phyloP scores from a whole-genome alignment of 83 land plant species.

The Picea abies region DNA sequence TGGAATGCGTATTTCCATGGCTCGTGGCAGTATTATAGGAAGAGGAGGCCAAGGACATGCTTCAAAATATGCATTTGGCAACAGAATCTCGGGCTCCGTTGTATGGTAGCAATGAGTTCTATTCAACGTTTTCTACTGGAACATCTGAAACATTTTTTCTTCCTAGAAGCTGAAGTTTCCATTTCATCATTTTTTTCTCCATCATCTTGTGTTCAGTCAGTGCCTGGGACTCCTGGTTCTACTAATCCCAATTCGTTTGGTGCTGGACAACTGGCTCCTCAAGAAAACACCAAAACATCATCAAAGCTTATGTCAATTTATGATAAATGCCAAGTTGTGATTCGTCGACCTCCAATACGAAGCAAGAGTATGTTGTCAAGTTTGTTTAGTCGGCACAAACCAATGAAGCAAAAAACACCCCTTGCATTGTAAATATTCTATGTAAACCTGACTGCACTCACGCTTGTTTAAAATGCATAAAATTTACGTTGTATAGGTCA shows the following conservation, averaged over 20 bases:
- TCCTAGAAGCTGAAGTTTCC: conserved; percentile 28
- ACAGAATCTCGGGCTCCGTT: no score
- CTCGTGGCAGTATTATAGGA: conserved; percentile 58
- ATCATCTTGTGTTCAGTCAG: conserved; percentile 12
- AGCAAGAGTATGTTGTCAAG: no score
- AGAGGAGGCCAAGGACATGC: conserved; percentile 74
- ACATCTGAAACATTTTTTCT: conserved; percentile 33
- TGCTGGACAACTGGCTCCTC: conserved; percentile 12
- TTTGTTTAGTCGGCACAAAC: no score
- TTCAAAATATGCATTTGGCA: conserved; percentile 81
- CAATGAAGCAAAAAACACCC: no score
- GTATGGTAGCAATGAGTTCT: conserved; percentile 33
- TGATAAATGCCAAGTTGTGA: no score
- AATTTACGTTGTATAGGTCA: no score
- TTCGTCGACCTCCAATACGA: no score
- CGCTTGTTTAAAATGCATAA: no score
- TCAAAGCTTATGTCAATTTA: no score
- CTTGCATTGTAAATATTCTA: no score
- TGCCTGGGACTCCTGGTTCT: conserved; percentile 23
- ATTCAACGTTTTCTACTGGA: conserved; percentile 21
- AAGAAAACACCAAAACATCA: no score
- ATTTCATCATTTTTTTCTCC: conserved; percentile 14
- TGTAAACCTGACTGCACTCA: no score
- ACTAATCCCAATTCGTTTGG: conserved; percentile 21
- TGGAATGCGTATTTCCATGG: conserved; percentile 96